Evolutionary conservation across 73 alveolate species (phyloP).

Genomic region (Breviolum minutum): DNA sequence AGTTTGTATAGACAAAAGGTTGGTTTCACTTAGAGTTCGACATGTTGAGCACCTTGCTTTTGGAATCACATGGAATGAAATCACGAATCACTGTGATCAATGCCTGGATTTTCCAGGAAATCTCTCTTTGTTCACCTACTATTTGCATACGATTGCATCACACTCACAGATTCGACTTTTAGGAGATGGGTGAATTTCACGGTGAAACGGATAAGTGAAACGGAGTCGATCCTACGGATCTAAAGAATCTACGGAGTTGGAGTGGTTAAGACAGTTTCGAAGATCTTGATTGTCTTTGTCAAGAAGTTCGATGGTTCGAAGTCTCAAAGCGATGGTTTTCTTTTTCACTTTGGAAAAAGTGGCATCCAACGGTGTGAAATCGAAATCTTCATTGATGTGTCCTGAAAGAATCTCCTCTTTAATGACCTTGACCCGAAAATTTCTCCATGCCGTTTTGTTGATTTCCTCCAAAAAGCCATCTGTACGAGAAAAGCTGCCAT

Average conservation of each 20-base stretch:
- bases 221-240: conserved; percentile 35
- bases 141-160: not conserved
- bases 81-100: not conserved
- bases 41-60: not conserved
- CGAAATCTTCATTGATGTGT: not conserved
- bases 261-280: not conserved
- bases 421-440: conserved; percentile 2
- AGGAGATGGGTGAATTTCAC: not conserved
- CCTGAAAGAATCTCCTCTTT: conserved; percentile 40
- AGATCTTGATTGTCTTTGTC: not conserved
- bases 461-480: not conserved
- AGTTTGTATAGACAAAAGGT: too few relatives aligned
- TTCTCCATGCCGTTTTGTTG: conserved; percentile 21
- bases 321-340: conserved; percentile 17
- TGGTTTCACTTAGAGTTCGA: not conserved
- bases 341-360: conserved; percentile 15
- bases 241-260: not conserved
- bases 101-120: not conserved
- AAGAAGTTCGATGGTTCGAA: conserved; percentile 36
- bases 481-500: not conserved
- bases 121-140: not conserved
- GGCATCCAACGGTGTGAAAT: not conserved
- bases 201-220: not conserved
- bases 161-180: not conserved
- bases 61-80: too few relatives aligned